These are phyloP conservation scores for Fusarium brachygibbosum DNA, from an alignment of 2,329 filamentous ascomycete genomes.

Conservation along the genomic window DNA sequence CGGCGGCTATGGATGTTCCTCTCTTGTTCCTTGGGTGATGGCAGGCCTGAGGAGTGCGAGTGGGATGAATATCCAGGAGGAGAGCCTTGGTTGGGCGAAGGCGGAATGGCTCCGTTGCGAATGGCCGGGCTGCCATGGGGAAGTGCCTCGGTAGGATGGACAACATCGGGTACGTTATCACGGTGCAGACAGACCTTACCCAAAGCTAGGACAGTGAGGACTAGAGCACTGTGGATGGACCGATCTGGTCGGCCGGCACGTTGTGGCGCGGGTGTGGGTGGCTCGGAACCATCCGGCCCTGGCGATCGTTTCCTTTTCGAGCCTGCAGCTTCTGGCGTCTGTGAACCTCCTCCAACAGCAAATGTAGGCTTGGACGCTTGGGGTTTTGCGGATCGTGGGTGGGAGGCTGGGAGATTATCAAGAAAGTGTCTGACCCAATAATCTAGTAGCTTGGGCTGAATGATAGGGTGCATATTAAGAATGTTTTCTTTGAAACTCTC, in stretches of 20 bases:
- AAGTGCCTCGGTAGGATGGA: constrained; percentile 55
- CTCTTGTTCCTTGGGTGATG: constrained; percentile 67
- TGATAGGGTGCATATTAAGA: constrained; percentile 75
- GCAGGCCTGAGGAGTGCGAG: constrained; percentile 64
- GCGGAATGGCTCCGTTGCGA: constrained; percentile 64
- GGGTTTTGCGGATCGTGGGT: constrained; percentile 48
- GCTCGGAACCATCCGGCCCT: constrained; percentile 53
- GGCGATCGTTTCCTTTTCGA: constrained; percentile 71
- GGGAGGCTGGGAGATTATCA: constrained; percentile 58
- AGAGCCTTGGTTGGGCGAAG: constrained; percentile 68
- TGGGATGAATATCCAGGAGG: constrained; percentile 62
- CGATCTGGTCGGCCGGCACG: constrained; percentile 68
- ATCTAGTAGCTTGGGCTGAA: constrained; percentile 66
- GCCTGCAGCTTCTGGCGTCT: constrained; percentile 51
- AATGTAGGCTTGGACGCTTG: constrained; percentile 52
- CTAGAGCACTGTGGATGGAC: constrained; percentile 83
- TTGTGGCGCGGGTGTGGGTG: constrained; percentile 49
- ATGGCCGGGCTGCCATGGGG: constrained; percentile 56
- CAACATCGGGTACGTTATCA: constrained; percentile 69
- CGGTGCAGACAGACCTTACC: constrained; percentile 81
- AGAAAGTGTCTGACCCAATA: constrained; percentile 68
- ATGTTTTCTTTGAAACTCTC: constrained; percentile 71
- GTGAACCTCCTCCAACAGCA: constrained; percentile 50
- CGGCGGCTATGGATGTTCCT: constrained; percentile 62
- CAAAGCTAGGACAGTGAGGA: constrained; percentile 85